phyloP scores from a whole-genome alignment of 202 grass and related monocot genomes.

The Eragrostis tef region DNA sequence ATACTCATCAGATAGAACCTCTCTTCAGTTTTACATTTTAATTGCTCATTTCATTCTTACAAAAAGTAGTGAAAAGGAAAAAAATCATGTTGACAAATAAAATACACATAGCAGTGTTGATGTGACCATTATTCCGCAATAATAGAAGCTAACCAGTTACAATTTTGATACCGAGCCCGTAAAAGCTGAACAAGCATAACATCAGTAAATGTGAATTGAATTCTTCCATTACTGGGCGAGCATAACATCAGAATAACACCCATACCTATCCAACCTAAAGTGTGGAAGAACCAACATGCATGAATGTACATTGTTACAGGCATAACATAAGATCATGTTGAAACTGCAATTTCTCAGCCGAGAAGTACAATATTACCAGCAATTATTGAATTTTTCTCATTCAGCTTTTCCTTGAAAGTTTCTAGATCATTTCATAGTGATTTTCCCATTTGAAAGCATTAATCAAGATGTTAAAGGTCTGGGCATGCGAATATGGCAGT shows the following conservation, averaged over 20 bases:
- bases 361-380: not conserved
- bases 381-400: not conserved
- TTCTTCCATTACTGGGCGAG: not conserved
- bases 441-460: not conserved
- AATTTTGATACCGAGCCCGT: not conserved
- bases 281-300: not conserved
- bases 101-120: not conserved
- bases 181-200: not conserved
- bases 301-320: too few species aligned
- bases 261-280: not conserved
- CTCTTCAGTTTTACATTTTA: not conserved
- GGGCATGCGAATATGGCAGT: slow-evolving; percentile 26
- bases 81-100: not conserved
- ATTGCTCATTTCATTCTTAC: not conserved
- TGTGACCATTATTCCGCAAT: not conserved
- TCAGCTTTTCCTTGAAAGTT: not conserved
- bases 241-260: slow-evolving; percentile 7
- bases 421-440: slow-evolving; percentile 19
- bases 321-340: not conserved
- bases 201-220: not conserved
- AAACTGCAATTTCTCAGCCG: slow-evolving; percentile 11
- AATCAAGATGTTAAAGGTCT: slow-evolving; percentile 19
- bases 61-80: slow-evolving; percentile 3
- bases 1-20: not conserved
- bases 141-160: not conserved